Conservation (phyloP, 352 stramenopile species). For the Globisporangium megalacanthum region DNA sequence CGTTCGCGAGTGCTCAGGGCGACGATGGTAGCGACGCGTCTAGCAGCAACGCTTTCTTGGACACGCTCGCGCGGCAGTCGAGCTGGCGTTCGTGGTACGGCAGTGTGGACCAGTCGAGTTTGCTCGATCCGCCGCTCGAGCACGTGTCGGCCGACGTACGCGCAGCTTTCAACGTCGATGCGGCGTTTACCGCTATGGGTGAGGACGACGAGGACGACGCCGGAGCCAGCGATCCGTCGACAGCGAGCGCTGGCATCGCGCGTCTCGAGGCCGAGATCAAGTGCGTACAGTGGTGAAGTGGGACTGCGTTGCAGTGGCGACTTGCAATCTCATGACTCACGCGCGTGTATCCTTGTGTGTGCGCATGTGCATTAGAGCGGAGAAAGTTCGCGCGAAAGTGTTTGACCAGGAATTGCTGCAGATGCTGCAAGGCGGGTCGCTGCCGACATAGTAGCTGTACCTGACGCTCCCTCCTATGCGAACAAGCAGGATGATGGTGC, state of each 20-base stretch:
- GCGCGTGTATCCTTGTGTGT: slow-evolving; percentile 1
- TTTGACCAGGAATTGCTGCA: slow-evolving; percentile 51
- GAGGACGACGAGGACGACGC: not conserved
- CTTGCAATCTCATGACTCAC: too few species aligned
- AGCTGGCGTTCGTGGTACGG: slow-evolving; percentile 64
- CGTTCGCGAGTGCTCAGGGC: not conserved
- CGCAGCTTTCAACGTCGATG: slow-evolving; percentile 5
- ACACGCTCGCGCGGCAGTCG: slow-evolving; percentile 34
- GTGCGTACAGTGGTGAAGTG: slow-evolving; percentile 14
- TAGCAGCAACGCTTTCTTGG: slow-evolving; percentile 34
- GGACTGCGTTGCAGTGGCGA: not conserved
- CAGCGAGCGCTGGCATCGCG: slow-evolving; percentile 15
- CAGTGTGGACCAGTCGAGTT: slow-evolving; percentile 26
- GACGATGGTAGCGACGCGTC: not conserved
- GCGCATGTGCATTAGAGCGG: slow-evolving; percentile 14
- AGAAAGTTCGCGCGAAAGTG: slow-evolving; percentile 33
- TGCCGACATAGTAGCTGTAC: not conserved
- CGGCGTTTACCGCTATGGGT: slow-evolving; percentile 4
- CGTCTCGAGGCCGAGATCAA: slow-evolving; percentile 43
- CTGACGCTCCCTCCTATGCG: not conserved
- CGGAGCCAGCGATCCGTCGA: slow-evolving; percentile 6
- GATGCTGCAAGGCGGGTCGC: slow-evolving; percentile 34
- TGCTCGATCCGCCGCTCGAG: slow-evolving; percentile 48
- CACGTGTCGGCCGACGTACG: slow-evolving; percentile 23
- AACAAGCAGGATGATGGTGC: too few species aligned